A percentile compares a stretch with the other conserved stretches of the same genome.
Conservation (phyloP, 306 rosid species). For the Mimosa bimucronata region DNA sequence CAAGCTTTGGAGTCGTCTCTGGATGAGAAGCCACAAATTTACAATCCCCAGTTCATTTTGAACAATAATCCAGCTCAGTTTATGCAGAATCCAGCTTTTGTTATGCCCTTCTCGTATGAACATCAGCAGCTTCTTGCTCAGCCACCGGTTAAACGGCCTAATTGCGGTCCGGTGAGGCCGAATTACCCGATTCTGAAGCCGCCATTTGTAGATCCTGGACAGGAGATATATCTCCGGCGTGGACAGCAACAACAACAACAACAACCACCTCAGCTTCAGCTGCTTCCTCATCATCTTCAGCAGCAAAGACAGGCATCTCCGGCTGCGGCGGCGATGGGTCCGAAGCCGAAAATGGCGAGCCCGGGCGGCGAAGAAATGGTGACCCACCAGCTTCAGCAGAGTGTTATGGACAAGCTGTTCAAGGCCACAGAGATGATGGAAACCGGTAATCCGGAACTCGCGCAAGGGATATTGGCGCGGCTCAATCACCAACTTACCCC, state of each 20-base stretch:
- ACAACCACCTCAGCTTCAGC: conserved; percentile 45
- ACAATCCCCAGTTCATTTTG: conserved; percentile 56
- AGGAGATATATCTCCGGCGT: conserved; percentile 49
- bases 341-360: conserved; percentile 54
- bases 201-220: conserved; percentile 55
- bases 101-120: conserved; percentile 57
- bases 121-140: conserved; percentile 57
- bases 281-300: conserved; percentile 59
- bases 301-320: conserved; percentile 58
- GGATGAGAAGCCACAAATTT: conserved; percentile 70
- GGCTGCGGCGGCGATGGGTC: conserved; percentile 17
- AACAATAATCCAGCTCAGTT: conserved; percentile 69
- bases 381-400: conserved; percentile 73
- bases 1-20: conserved; percentile 44
- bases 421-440: conserved; percentile 87
- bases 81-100: conserved; percentile 53
- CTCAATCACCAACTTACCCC: conserved; percentile 99
- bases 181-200: conserved; percentile 49
- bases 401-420: conserved; percentile 66
- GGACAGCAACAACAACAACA: conserved; percentile 25
- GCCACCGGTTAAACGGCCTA: conserved; percentile 65
- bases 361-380: conserved; percentile 55
- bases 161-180: conserved; percentile 48
- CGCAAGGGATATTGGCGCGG: conserved; percentile 99
- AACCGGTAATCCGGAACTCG: conserved; percentile 78